These are phyloP conservation scores for Apophysomyces trapeziformis DNA, from an alignment of 371 early-diverging fungal species.

Conservation along the genomic window DNA sequence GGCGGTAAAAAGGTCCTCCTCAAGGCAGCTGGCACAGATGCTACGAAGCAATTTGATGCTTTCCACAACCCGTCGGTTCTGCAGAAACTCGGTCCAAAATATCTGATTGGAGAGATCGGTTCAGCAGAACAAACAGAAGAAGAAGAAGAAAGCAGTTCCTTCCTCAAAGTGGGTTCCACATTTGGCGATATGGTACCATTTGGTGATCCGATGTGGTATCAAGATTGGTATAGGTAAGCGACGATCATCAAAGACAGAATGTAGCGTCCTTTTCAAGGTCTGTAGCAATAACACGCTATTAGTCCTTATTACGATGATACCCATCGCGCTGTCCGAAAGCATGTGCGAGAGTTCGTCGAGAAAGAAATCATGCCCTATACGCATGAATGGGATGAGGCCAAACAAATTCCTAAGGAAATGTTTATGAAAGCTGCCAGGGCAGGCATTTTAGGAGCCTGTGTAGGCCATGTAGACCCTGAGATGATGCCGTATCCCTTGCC, in stretches of 20 bases:
- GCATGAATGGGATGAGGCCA: conserved; percentile 89
- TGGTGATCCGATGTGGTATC: conserved; percentile 89
- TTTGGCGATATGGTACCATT: conserved; percentile 84
- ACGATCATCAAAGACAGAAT: conserved; percentile 8
- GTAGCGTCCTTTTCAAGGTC: background rate
- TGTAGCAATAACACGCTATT: background rate
- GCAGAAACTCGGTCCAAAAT: conserved; percentile 60
- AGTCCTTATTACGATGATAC: conserved; percentile 80
- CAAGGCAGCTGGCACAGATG: conserved; percentile 86
- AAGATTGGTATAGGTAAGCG: conserved; percentile 59
- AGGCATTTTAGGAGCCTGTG: conserved; percentile 73
- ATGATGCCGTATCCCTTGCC: conserved; percentile 39
- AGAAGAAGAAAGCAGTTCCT: conserved; percentile 26
- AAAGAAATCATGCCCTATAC: conserved; percentile 82
- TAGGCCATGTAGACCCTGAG: conserved; percentile 53
- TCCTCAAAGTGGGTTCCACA: conserved; percentile 26
- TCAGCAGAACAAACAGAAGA: conserved; percentile 21
- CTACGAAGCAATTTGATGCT: conserved; percentile 86
- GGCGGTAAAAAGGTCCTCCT: conserved; percentile 71
- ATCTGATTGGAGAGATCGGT: conserved; percentile 66
- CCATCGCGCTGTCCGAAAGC: conserved; percentile 73
- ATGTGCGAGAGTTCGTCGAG: conserved; percentile 77
- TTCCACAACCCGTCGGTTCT: conserved; percentile 75
- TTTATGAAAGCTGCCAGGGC: conserved; percentile 74
- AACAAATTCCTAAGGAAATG: conserved; percentile 69